Evolutionary conservation across 2,329 filamentous ascomycete genomes (phyloP), one percentile per base, ranked within the genome.

Genomic region (Anisogramma anomala): DNA sequence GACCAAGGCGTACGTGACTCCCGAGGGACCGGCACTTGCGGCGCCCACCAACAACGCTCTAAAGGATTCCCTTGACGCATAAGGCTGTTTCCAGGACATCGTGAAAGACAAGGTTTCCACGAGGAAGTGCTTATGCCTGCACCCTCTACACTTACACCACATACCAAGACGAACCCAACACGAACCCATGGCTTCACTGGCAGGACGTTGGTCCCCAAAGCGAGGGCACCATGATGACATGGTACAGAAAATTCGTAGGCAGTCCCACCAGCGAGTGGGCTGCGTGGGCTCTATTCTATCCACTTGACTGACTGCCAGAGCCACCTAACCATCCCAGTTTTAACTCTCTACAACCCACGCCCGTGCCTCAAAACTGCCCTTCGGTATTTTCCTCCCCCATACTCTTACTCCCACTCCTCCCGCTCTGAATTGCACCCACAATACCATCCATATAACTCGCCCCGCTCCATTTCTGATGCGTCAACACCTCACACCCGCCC

Each of bases 341-440:
- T 19, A 14, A 14, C 17, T 33, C 25, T 15, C 20, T 14, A 6
- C n/a, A n/a, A n/a, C n/a, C n/a, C n/a, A 30, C 11, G 14, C 18
- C 19, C 13, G 13, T 8, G 3, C 1, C n/a, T 39, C 19, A 48
- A 41, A 81, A 81, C 54, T 80, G 77, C 0, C 73, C 71, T 62
- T 96, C 89, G 0, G 89, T 96, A 58, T 91, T 94, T 1, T 89
- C 89, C 34, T 89, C 84, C 1, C 89, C 89, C 89, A 95, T 94
- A 59, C 85, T 91, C 74, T 79, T 88, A 59, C 77, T 93, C 41
- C 84, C 80, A 42, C 81, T 87, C 64, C 84, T 94, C 17, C 88
- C 89, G 53, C 85, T 94, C 64, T 94, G 86, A 38, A 95, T 93
- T 4, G 84, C 79, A 0, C 87, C 87, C 23, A 95, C 59, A 34